A percentile compares a stretch with the other conserved stretches of the same genome.
Conservation (phyloP, 2,329 filamentous ascomycete species). For the Pseudogymnoascus sp. region DNA sequence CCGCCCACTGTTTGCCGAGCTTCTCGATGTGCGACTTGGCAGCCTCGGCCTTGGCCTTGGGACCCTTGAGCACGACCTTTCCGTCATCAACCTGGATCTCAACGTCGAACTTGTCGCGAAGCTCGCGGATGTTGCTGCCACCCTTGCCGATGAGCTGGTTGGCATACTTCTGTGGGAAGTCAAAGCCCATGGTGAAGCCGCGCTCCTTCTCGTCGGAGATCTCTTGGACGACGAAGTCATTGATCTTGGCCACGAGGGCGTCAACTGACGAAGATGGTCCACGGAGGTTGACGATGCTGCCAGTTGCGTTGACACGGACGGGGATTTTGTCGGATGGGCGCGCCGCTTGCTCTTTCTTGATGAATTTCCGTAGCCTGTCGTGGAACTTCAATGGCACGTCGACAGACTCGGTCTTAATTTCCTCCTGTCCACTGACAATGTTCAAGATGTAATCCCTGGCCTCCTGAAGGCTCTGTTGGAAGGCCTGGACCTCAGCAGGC, state of each 20-base stretch:
- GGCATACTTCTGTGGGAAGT: conserved; percentile 91
- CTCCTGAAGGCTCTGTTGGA: conserved; percentile 48
- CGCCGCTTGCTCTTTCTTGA: conserved; percentile 56
- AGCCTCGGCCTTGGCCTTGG: conserved; percentile 85
- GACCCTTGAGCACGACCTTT: conserved; percentile 91
- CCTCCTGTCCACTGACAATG: conserved; percentile 52
- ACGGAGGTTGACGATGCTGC: conserved; percentile 62
- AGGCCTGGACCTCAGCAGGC: conserved; percentile 42
- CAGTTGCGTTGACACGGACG: conserved; percentile 50
- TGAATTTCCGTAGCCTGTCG: conserved; percentile 55
- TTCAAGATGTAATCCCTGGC: conserved; percentile 51
- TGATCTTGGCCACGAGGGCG: conserved; percentile 64
- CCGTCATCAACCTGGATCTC: conserved; percentile 88
- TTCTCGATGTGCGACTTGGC: conserved; percentile 76
- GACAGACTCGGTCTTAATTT: conserved; percentile 42
- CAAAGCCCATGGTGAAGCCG: conserved; percentile 76
- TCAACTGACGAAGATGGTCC: conserved; percentile 70
- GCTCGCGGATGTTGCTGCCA: conserved; percentile 58
- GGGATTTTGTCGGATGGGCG: conserved; percentile 52
- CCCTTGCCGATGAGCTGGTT: conserved; percentile 72
- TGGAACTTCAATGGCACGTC: conserved; percentile 59
- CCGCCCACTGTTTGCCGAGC: conserved; percentile 75
- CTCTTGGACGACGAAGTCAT: conserved; percentile 76
- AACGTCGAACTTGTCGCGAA: conserved; percentile 61
- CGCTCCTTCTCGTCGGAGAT: conserved; percentile 91